Percentiles rank a stretch among this genome's conserved stretches.
phyloP scores from a whole-genome alignment of 2,329 filamentous ascomycete species.

The Daldinia sp. region DNA sequence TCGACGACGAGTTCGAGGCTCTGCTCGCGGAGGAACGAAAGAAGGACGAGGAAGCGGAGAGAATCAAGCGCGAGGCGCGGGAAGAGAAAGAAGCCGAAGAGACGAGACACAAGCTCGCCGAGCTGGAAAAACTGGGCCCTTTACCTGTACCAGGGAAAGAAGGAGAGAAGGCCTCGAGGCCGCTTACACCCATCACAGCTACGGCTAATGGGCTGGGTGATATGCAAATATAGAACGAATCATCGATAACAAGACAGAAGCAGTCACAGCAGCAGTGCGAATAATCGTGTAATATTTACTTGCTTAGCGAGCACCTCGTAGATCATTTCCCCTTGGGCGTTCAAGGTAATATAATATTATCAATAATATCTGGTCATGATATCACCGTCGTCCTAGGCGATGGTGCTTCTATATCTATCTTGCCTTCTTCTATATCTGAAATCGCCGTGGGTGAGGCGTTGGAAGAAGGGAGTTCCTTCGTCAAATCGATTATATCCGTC shows the following conservation, averaged over 20 bases:
- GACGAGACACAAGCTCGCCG: constrained; percentile 58
- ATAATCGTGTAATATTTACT: constrained; percentile 1
- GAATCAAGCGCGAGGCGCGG: constrained; percentile 54
- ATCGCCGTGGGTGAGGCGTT: not conserved
- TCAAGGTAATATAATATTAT: not conserved
- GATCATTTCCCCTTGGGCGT: constrained; percentile 9
- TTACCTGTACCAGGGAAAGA: constrained; percentile 48
- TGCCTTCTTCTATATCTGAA: constrained; percentile 1
- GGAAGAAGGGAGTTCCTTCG: constrained; percentile 13
- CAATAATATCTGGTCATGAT: constrained; percentile 20
- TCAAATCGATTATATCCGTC: constrained; percentile 26
- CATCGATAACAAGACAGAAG: constrained; percentile 11
- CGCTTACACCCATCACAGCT: constrained; percentile 42
- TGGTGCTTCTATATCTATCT: constrained; percentile 16
- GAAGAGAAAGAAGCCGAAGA: constrained; percentile 58
- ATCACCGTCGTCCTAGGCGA: constrained; percentile 15
- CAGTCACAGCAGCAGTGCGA: constrained; percentile 15
- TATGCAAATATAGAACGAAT: constrained; percentile 49
- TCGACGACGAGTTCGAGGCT: constrained; percentile 86
- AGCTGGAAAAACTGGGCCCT: constrained; percentile 52
- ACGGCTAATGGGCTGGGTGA: constrained; percentile 49
- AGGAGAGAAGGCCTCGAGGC: constrained; percentile 44
- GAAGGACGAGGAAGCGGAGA: constrained; percentile 58
- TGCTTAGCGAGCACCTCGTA: not conserved
- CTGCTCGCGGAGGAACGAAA: constrained; percentile 69